These are phyloP conservation scores for Musa itinerans DNA, from an alignment of 176 grass and related monocot genomes.

Conservation along the genomic window DNA sequence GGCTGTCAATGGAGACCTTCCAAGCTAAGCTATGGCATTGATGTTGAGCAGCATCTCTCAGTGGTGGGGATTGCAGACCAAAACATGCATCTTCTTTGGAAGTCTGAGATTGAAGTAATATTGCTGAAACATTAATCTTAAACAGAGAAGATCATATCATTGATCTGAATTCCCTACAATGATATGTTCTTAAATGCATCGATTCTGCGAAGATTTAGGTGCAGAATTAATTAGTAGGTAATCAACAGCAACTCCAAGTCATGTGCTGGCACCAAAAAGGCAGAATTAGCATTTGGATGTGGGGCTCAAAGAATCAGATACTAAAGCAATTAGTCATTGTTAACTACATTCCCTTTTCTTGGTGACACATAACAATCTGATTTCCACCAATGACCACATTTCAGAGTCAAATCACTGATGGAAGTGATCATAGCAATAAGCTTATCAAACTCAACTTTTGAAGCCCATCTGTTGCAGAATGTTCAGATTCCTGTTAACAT, in stretches of 20 bases:
- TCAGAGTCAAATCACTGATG: background rate
- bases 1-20: background rate
- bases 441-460: background rate
- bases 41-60: background rate
- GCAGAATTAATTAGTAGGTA: too few relatives aligned
- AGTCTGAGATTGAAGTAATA: too few relatives aligned
- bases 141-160: too few relatives aligned
- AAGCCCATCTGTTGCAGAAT: background rate
- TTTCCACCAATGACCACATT: background rate
- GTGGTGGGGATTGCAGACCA: background rate
- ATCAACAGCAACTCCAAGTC: background rate
- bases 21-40: background rate
- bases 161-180: background rate
- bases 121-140: too few relatives aligned
- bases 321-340: background rate
- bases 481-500: background rate
- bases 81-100: too few relatives aligned
- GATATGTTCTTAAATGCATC: too few relatives aligned
- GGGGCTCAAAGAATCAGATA: too few relatives aligned
- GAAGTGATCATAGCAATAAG: background rate
- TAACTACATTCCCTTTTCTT: background rate
- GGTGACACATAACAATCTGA: background rate
- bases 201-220: too few relatives aligned
- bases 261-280: slow-evolving; percentile 3
- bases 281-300: background rate